Conservation (phyloP, 352 stramenopile genomes). For the Phytophthora aleatoria region DNA sequence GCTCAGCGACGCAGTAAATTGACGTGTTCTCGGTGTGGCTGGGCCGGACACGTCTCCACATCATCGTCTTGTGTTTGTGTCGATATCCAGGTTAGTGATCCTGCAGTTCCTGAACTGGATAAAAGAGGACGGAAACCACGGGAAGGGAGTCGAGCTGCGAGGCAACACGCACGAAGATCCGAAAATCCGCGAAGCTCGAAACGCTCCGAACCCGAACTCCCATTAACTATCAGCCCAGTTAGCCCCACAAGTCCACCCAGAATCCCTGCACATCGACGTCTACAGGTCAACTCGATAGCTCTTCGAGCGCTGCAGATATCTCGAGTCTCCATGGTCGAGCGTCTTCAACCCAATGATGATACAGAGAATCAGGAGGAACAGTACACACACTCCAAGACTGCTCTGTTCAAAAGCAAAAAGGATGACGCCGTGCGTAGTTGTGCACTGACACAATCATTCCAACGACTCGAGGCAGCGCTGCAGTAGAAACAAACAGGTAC, state of each 20-base stretch:
- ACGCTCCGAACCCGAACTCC: conserved; percentile 1
- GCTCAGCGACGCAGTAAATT: conserved; percentile 55
- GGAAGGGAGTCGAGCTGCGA: conserved; percentile 10
- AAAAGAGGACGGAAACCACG: conserved; percentile 9
- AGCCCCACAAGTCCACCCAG: conserved; percentile 4
- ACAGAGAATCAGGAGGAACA: conserved; percentile 1
- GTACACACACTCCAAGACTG: background rate
- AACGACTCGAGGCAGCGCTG: conserved; percentile 25
- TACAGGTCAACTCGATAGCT: conserved; percentile 28
- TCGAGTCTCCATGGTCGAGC: conserved; percentile 5
- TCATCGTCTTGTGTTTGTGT: conserved; percentile 46
- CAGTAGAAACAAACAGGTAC: conserved; percentile 4
- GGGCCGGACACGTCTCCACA: conserved; percentile 55
- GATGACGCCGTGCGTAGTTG: conserved; percentile 8
- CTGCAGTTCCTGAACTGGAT: conserved; percentile 5
- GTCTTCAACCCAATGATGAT: background rate
- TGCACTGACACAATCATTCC: conserved; percentile 16
- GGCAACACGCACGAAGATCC: conserved; percentile 8
- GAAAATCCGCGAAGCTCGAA: conserved; percentile 3
- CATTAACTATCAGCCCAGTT: conserved; percentile 5
- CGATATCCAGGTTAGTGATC: conserved; percentile 9
- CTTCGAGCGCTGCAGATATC: conserved; percentile 31
- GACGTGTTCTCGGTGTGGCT: conserved; percentile 60
- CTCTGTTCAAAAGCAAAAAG: conserved; percentile 9
- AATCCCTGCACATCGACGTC: conserved; percentile 13